Conservation (phyloP, 83 land plant genomes). For the Diphasiastrum complanatum region DNA sequence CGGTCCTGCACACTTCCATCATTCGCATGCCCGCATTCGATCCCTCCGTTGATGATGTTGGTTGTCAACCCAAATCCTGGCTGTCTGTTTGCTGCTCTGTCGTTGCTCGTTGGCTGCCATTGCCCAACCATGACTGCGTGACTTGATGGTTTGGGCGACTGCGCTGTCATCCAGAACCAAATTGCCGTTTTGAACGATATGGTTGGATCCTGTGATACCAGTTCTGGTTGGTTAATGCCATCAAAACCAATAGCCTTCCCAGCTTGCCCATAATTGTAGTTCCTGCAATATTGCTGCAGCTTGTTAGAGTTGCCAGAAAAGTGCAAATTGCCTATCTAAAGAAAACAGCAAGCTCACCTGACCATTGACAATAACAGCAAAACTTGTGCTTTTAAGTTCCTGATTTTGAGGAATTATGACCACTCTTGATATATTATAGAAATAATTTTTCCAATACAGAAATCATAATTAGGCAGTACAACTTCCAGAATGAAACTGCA, state of each 20-base stretch:
- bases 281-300: too few species aligned
- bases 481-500: background rate
- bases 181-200: background rate
- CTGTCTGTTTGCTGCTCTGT: background rate
- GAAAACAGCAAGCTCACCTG: too few species aligned
- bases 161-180: background rate
- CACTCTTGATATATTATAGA: background rate
- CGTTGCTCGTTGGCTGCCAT: background rate
- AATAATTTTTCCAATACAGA: too few species aligned
- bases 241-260: background rate
- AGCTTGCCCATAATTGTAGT: constrained; percentile 4
- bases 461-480: background rate
- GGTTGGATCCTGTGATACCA: background rate
- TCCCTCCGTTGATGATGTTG: too few species aligned
- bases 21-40: too few species aligned
- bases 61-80: background rate
- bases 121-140: background rate
- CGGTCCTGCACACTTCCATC: too few species aligned
- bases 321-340: too few species aligned
- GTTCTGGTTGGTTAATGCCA: background rate
- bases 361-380: too few species aligned
- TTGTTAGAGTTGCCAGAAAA: too few species aligned
- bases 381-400: too few species aligned
- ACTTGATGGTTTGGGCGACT: background rate
- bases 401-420: too few species aligned